Conservation (phyloP, 306 rosid species). For the Citrullus mucosospermus region DNA sequence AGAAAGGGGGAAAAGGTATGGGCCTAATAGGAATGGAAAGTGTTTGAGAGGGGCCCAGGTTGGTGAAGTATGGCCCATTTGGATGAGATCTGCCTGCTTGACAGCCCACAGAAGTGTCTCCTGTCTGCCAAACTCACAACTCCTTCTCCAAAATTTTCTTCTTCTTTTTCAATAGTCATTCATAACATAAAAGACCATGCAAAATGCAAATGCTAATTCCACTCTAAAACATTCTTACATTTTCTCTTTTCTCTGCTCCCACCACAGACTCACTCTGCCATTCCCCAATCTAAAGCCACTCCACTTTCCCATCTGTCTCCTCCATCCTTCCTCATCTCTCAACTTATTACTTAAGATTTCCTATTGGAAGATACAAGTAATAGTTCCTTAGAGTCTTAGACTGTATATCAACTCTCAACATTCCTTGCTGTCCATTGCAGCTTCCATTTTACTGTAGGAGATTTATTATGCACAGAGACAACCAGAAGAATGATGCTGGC, state of each 20-base stretch:
- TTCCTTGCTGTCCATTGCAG: background rate
- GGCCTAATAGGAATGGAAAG: background rate
- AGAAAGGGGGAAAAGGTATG: background rate
- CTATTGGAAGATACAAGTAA: background rate
- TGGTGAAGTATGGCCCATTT: background rate
- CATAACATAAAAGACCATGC: background rate
- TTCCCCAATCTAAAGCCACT: background rate
- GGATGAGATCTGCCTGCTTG: background rate
- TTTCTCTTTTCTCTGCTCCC: background rate
- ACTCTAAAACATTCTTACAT: background rate
- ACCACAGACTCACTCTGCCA: background rate
- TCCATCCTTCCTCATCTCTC: background rate
- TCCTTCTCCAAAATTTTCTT: background rate
- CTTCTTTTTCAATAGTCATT: background rate
- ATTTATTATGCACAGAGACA: background rate
- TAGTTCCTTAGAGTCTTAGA: background rate
- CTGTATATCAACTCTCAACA: background rate
- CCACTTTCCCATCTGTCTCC: background rate
- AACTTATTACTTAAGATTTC: background rate
- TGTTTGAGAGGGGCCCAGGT: background rate
- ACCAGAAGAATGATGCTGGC: background rate
- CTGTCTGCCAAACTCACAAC: background rate
- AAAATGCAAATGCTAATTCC: no score
- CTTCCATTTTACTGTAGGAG: background rate
- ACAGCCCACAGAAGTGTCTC: background rate